A percentile compares a stretch with the other conserved stretches of the same genome.
phyloP scores from a whole-genome alignment of 228 moss, liverwort and hornwort species.

The Sphagnum magellanicum region DNA sequence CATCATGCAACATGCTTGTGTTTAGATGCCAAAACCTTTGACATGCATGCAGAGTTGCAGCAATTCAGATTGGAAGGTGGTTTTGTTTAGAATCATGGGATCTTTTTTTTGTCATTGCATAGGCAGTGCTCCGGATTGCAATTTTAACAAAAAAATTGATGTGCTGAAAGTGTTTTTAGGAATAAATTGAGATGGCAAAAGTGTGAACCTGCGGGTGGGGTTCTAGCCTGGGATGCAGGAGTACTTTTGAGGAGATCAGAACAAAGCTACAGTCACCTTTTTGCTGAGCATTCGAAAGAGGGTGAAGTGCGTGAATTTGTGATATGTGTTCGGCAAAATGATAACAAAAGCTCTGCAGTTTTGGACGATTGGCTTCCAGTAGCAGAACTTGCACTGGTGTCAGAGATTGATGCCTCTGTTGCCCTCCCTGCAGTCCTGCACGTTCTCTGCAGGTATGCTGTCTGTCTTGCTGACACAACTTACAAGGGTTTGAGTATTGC shows the following conservation, averaged over 20 bases:
- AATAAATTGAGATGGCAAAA: not conserved
- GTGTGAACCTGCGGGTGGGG: not conserved
- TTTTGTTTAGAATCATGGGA: not conserved
- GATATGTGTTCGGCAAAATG: slow-evolving; percentile 80
- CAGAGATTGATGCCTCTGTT: slow-evolving; percentile 62
- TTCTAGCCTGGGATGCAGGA: slow-evolving; percentile 62
- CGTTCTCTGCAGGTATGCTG: slow-evolving; percentile 64
- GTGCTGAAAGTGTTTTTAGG: not conserved
- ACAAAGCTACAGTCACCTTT: slow-evolving; percentile 60
- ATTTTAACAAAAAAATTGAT: not conserved
- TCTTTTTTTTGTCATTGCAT: not conserved
- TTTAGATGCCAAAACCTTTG: too few species aligned
- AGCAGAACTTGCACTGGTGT: slow-evolving; percentile 87
- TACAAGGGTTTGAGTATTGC: too few species aligned
- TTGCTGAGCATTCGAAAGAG: slow-evolving; percentile 61
- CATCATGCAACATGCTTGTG: not conserved
- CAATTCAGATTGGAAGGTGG: not conserved
- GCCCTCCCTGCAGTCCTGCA: slow-evolving; percentile 67
- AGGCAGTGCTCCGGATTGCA: not conserved
- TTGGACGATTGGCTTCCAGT: slow-evolving; percentile 96
- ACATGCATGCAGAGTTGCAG: not conserved
- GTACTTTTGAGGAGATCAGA: slow-evolving; percentile 83
- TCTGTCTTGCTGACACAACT: not conserved
- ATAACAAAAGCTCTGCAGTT: slow-evolving; percentile 34
- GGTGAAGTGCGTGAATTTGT: slow-evolving; percentile 93